phyloP scores from a whole-genome alignment of 179 eudicot genomes.

The Sideroxylon spinosum region DNA sequence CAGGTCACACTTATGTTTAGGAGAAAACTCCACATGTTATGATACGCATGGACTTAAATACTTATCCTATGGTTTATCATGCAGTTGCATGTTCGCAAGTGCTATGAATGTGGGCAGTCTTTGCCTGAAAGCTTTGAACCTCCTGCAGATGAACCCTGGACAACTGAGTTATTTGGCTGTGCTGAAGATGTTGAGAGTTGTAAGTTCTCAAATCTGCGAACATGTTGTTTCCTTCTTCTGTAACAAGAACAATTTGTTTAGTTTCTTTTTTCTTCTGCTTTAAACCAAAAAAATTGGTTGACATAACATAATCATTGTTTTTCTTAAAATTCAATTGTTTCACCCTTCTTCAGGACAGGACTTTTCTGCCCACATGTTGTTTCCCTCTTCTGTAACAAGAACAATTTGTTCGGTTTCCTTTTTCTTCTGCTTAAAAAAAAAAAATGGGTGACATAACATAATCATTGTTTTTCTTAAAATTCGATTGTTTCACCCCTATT shows the following conservation, averaged over 20 bases:
- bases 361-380: slow-evolving; percentile 87
- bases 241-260: not conserved
- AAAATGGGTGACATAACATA: too few relatives aligned
- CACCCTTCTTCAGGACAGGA: slow-evolving; percentile 55
- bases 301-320: not conserved
- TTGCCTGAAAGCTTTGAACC: slow-evolving; percentile 94
- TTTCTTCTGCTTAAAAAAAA: not conserved
- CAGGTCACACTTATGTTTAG: too few relatives aligned
- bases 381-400: not conserved
- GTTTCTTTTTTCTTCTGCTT: not conserved
- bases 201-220: slow-evolving; percentile 40
- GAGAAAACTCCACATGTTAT: not conserved
- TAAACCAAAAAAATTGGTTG: not conserved
- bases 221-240: not conserved
- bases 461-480: slow-evolving; percentile 1
- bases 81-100: slow-evolving; percentile 74
- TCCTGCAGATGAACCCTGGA: slow-evolving; percentile 92
- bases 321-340: slow-evolving; percentile 14
- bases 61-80: slow-evolving; percentile 19
- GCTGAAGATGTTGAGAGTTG: slow-evolving; percentile 80
- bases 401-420: not conserved
- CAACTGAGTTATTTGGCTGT: slow-evolving; percentile 86
- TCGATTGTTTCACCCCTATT: slow-evolving; percentile 2
- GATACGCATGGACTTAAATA: not conserved
- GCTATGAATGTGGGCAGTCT: slow-evolving; percentile 83